phyloP scores from a whole-genome alignment of 169 alveolate species.

The Plasmodium malariae region DNA sequence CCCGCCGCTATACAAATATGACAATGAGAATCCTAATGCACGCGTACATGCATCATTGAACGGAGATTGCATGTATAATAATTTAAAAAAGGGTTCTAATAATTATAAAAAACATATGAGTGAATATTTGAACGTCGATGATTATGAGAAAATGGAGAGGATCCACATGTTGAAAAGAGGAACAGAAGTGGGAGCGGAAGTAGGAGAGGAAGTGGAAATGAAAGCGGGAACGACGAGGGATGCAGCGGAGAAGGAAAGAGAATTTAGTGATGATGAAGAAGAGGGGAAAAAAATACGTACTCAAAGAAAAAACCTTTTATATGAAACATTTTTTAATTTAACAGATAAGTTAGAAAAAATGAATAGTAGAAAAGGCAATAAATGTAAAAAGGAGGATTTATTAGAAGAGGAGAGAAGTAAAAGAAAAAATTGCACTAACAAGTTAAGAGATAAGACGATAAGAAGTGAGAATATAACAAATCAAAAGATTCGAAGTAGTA shows the following conservation, averaged over 20 bases:
- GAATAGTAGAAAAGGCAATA: background rate
- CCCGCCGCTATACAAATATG: no score
- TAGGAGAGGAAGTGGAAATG: background rate
- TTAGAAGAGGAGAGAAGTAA: background rate
- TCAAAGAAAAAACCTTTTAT: constrained; percentile 4
- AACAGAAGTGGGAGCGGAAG: no score
- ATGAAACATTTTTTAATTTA: constrained; percentile 24
- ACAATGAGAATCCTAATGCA: background rate
- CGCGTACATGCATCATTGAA: background rate
- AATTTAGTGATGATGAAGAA: background rate
- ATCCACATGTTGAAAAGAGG: no score
- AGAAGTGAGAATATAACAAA: constrained; percentile 1
- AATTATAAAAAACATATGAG: constrained; percentile 1
- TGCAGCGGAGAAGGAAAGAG: no score
- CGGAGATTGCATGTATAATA: background rate
- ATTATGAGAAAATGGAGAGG: background rate
- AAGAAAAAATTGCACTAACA: background rate
- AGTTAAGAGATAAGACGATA: background rate
- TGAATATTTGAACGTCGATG: background rate
- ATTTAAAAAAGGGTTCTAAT: background rate
- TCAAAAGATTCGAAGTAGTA: background rate
- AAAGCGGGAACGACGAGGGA: background rate
- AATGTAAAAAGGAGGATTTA: background rate
- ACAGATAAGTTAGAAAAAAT: constrained; percentile 28
- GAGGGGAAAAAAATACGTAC: constrained; percentile 5